These are phyloP conservation scores for Talaromyces marneffei DNA, from an alignment of 2,329 filamentous ascomycete genomes.

Conservation along the genomic window DNA sequence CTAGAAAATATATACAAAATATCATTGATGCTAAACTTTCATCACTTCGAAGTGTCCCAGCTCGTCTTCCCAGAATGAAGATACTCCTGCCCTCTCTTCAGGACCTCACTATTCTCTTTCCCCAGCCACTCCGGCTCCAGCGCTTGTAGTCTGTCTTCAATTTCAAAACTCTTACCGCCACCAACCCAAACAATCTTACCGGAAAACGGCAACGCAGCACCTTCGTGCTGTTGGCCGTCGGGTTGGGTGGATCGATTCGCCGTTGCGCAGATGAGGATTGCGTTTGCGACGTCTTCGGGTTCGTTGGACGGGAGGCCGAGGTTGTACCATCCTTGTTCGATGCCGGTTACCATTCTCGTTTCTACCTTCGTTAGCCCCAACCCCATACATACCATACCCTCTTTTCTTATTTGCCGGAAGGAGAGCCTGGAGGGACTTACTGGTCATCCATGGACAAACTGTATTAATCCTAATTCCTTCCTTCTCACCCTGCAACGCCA, in stretches of 20 bases:
- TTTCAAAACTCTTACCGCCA: conserved; percentile 22
- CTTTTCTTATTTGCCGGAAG: too few species aligned
- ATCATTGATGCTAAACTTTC: neutral
- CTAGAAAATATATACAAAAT: neutral
- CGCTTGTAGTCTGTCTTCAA: conserved; percentile 21
- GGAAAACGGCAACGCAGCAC: conserved; percentile 18
- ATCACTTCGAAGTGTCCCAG: conserved; percentile 8
- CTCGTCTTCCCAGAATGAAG: conserved; percentile 8
- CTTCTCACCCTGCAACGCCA: conserved; percentile 17
- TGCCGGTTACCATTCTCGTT: neutral
- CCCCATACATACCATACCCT: conserved; percentile 19
- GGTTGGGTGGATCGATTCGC: conserved; percentile 21
- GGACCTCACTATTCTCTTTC: conserved; percentile 27
- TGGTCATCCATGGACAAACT: conserved; percentile 18
- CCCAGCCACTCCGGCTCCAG: conserved; percentile 26
- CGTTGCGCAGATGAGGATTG: conserved; percentile 20
- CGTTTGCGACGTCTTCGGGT: conserved; percentile 19
- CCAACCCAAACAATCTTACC: conserved; percentile 22
- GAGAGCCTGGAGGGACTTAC: conserved; percentile 13
- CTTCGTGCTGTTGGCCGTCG: conserved; percentile 12
- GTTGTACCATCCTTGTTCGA: conserved; percentile 6
- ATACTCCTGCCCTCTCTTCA: conserved; percentile 13
- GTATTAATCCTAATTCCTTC: conserved; percentile 15
- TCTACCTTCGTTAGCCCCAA: neutral
- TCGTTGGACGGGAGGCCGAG: conserved; percentile 20